Evolutionary conservation across 2,329 filamentous ascomycete species (phyloP).

Genomic region (Exophiala bonariae): DNA sequence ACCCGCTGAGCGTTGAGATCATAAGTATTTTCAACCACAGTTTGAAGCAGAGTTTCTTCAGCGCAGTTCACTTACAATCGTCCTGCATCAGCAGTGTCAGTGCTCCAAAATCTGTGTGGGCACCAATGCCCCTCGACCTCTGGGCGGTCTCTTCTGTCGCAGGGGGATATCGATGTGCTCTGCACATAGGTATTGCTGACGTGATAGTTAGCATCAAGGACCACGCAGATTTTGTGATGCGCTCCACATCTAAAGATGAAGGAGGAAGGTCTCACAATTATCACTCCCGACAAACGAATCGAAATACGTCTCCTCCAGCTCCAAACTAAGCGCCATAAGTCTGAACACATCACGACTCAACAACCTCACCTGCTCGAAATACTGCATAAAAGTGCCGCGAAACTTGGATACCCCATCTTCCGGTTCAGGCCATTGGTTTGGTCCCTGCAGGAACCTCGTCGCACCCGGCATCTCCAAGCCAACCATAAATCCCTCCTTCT

Average conservation of each 20-base stretch:
- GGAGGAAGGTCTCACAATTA: conserved; percentile 34
- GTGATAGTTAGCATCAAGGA: conserved; percentile 36
- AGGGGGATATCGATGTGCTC: conserved; percentile 12
- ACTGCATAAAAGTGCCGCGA: conserved; percentile 45
- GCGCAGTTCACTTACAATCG: conserved; percentile 25
- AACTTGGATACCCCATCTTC: conserved; percentile 36
- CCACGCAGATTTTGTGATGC: conserved; percentile 17
- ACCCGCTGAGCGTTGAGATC: conserved; percentile 45
- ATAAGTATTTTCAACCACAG: no score
- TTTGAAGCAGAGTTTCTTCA: no score
- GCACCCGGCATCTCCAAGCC: conserved; percentile 41
- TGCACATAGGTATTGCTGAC: conserved; percentile 17
- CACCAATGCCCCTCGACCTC: conserved; percentile 32
- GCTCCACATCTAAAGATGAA: conserved; percentile 38
- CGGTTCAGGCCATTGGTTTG: conserved; percentile 21
- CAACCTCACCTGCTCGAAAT: conserved; percentile 50
- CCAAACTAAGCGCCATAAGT: conserved; percentile 56
- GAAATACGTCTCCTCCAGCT: conserved; percentile 55
- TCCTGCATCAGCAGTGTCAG: conserved; percentile 58
- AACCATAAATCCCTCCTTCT: conserved; percentile 47
- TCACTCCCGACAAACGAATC: conserved; percentile 48
- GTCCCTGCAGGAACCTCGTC: conserved; percentile 28
- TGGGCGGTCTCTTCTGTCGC: conserved; percentile 28
- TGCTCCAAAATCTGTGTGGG: conserved; percentile 53
- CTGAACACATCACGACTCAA: conserved; percentile 53